Percentiles rank a stretch among this genome's conserved stretches.
Conservation (phyloP, 2,329 filamentous ascomycete species). For the Fusarium mangiferae region DNA sequence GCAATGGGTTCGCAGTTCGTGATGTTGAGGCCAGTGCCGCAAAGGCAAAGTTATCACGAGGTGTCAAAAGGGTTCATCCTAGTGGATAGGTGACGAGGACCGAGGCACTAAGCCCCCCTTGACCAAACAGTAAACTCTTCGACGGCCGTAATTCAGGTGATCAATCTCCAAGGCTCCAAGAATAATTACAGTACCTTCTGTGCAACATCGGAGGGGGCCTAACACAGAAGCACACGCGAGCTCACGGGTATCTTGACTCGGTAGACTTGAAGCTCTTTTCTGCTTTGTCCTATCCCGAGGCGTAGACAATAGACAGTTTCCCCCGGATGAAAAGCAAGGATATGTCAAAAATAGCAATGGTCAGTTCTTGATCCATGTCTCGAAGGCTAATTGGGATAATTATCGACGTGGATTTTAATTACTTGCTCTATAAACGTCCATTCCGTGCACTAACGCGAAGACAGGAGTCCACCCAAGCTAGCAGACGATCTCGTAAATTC, state of each 20-base stretch:
- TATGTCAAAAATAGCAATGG: conserved; percentile 19
- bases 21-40: background rate
- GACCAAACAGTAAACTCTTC: background rate
- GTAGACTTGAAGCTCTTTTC: background rate
- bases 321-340: background rate
- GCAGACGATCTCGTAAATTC: conserved; percentile 26
- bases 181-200: background rate
- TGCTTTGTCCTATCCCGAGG: background rate
- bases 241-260: background rate
- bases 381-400: background rate
- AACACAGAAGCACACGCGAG: background rate
- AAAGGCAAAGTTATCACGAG: background rate
- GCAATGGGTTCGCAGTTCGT: background rate
- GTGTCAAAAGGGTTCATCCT: background rate
- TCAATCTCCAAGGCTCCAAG: conserved; percentile 3
- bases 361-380: conserved; percentile 15
- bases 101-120: conserved; percentile 12
- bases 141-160: background rate
- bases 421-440: background rate
- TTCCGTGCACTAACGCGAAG: conserved; percentile 17
- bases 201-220: background rate
- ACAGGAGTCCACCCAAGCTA: background rate
- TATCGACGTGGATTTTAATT: conserved; percentile 4
- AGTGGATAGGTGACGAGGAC: background rate
- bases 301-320: background rate